Percentiles rank a stretch among this genome's conserved stretches.
phyloP scores from a whole-genome alignment of 176 grass and related monocot species.

The Carex kokanica region DNA sequence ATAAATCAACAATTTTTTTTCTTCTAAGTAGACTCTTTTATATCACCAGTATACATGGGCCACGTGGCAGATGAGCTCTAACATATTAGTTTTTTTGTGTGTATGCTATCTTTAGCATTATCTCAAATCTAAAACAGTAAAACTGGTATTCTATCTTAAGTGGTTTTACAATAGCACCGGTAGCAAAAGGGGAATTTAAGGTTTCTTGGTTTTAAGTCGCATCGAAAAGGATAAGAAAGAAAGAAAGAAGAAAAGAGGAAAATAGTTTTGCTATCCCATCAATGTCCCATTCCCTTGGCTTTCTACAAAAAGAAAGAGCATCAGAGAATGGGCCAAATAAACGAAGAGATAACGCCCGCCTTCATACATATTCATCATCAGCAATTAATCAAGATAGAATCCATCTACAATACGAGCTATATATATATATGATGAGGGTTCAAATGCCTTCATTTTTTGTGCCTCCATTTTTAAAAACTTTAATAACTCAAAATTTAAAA shows the following conservation, averaged over 20 bases:
- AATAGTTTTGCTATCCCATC: background rate
- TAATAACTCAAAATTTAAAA: too few species aligned
- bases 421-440: too few species aligned
- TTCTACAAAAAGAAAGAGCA: conserved; percentile 4
- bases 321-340: background rate
- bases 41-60: background rate
- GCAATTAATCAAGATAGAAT: background rate
- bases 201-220: background rate
- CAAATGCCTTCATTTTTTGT: too few species aligned
- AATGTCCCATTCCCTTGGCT: background rate
- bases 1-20: too few species aligned
- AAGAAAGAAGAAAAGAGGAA: background rate
- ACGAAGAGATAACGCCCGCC: background rate
- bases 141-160: background rate
- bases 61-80: background rate
- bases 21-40: background rate
- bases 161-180: background rate
- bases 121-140: background rate
- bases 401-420: background rate
- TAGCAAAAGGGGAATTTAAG: background rate
- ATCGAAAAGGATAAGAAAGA: background rate
- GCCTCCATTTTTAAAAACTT: too few species aligned
- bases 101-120: background rate
- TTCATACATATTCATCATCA: background rate
- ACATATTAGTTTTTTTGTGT: background rate